A percentile compares a stretch with the other conserved stretches of the same genome.
These are phyloP conservation scores for Ophiocordyceps sinensis DNA, from an alignment of 2,329 filamentous ascomycete species.

Conservation along the genomic window DNA sequence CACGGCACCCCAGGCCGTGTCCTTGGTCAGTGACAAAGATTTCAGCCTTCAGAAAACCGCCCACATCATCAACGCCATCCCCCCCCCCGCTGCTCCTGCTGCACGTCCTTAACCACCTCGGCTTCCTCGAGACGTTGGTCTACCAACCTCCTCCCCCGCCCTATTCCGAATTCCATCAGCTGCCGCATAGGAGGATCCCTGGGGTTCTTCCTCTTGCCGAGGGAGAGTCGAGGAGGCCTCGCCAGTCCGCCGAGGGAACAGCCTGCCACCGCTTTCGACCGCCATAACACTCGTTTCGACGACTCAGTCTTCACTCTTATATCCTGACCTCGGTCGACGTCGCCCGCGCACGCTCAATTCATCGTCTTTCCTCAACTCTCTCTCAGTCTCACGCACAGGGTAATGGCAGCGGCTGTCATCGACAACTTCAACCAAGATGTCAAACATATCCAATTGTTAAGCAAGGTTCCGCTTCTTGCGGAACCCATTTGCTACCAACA, in stretches of 20 bases:
- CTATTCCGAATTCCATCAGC: slow-evolving; percentile 57
- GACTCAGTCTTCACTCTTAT: slow-evolving; percentile 5
- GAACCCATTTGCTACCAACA: slow-evolving; percentile 24
- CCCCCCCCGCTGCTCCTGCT: slow-evolving; percentile 38
- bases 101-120: slow-evolving; percentile 30
- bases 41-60: slow-evolving; percentile 50
- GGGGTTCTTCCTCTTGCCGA: slow-evolving; percentile 98
- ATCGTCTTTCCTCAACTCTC: slow-evolving; percentile 3
- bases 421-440: slow-evolving; percentile 36
- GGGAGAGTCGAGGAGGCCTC: slow-evolving; percentile 99
- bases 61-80: slow-evolving; percentile 52
- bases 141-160: slow-evolving; percentile 33
- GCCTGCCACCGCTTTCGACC: slow-evolving; percentile 91
- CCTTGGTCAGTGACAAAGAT: slow-evolving; percentile 53
- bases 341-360: not conserved
- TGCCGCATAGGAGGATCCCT: slow-evolving; percentile 99
- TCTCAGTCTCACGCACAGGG: slow-evolving; percentile 37
- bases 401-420: slow-evolving; percentile 48
- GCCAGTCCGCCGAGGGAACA: slow-evolving; percentile 80
- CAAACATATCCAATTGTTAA: slow-evolving; percentile 32
- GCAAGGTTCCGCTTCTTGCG: slow-evolving; percentile 28
- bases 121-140: slow-evolving; percentile 34
- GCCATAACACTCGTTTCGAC: slow-evolving; percentile 55
- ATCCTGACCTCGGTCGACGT: not conserved
- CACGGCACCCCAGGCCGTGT: slow-evolving; percentile 51